Evolutionary conservation across 1,139 yeast genomes (phyloP).

Genomic region (Tardiomyces blankii): DNA sequence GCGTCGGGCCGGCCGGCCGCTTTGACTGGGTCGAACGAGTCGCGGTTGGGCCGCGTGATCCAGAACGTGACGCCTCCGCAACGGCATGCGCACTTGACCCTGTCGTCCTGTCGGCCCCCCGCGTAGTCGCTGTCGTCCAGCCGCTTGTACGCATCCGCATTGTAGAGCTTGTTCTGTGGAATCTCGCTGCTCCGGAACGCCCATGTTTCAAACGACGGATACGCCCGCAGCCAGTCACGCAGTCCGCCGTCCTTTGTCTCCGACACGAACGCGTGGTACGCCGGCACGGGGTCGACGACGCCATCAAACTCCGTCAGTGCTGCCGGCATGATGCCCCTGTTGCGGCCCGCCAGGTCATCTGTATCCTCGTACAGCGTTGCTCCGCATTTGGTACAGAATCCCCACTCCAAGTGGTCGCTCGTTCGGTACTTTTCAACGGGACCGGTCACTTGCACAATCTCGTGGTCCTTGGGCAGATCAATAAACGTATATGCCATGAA

Average conservation of each 20-base stretch:
- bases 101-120: not conserved
- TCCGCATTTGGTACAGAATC: not conserved
- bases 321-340: not conserved
- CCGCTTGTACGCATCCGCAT: not conserved
- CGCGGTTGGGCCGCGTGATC: not conserved
- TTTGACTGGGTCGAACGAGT: not conserved
- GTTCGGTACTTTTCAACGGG: not conserved
- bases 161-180: not conserved
- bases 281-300: not conserved
- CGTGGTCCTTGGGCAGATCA: not conserved
- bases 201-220: not conserved
- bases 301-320: not conserved
- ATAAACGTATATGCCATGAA: not conserved
- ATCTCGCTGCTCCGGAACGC: not conserved
- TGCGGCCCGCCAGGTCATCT: too few relatives aligned
- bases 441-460: not conserved
- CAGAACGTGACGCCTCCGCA: not conserved
- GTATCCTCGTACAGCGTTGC: not conserved
- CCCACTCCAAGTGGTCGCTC: not conserved
- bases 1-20: not conserved
- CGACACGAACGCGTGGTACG: not conserved
- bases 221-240: not conserved
- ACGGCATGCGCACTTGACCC: not conserved
- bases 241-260: not conserved
- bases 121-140: not conserved